These are phyloP conservation scores for Torulaspora maleeae DNA, from an alignment of 805 yeast genomes.

Conservation along the genomic window DNA sequence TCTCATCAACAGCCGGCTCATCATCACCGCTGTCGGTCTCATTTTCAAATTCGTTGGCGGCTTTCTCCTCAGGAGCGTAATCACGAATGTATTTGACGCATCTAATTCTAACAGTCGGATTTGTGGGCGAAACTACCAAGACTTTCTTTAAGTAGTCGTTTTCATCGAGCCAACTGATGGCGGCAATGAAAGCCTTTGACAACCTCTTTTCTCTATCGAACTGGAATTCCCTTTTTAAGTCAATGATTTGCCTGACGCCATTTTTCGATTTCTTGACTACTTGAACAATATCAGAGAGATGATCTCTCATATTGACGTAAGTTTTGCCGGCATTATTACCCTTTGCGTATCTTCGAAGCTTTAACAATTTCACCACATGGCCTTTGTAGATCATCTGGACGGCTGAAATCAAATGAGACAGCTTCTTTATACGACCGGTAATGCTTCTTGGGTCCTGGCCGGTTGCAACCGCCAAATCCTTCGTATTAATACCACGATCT, in stretches of 20 bases:
- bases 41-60: constrained; percentile 24
- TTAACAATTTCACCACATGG: constrained; percentile 50
- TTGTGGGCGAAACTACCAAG: constrained; percentile 45
- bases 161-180: constrained; percentile 43
- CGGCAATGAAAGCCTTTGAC: constrained; percentile 46
- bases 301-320: constrained; percentile 29
- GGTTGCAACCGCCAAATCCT: constrained; percentile 50
- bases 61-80: constrained; percentile 32
- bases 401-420: constrained; percentile 49
- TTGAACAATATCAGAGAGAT: constrained; percentile 40
- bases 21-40: constrained; percentile 26
- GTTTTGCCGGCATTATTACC: constrained; percentile 20
- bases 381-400: constrained; percentile 40
- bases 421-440: constrained; percentile 54
- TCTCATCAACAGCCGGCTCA: constrained; percentile 30
- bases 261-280: constrained; percentile 55
- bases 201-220: constrained; percentile 41
- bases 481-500: constrained; percentile 53
- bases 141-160: constrained; percentile 47
- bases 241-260: constrained; percentile 54
- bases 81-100: constrained; percentile 44
- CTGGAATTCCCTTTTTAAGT: constrained; percentile 55
- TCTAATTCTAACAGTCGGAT: constrained; percentile 45
- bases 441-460: constrained; percentile 70
- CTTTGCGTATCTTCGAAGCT: constrained; percentile 43